Evolutionary conservation across 2,329 filamentous ascomycete genomes (phyloP), one percentile per base, ranked within the genome.

Genomic region (Phialophora expanda): DNA sequence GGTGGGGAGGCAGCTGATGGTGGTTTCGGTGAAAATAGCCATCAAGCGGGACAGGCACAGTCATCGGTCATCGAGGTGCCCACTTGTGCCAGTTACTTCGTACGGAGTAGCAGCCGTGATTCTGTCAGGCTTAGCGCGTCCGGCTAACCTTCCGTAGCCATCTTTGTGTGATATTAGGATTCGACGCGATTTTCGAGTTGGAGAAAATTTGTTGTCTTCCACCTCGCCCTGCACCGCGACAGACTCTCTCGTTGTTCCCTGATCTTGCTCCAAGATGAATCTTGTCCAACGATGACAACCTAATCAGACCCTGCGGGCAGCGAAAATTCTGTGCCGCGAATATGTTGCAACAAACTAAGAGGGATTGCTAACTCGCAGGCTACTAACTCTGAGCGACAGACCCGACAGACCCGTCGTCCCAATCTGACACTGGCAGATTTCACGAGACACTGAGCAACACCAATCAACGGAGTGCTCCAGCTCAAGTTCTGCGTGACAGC

Each of bases 161-260:
- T 20, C 12, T 34, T 4, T 55, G 28, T 32, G 53, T 55, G 53
- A 51, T 24, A n/a, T 20, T 53, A 26, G 26, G n/a, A 17, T n/a
- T 53, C 22, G 22, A 22, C 22, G 48, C 14, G 48, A 51, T 51
- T 51, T 51, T 51, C 24, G 17, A 55, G 28, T 55, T 55, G 53
- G 53, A 55, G 53, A 55, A 55, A 55, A 55, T 55, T 55, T 55
- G 17, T 24, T 12, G 9, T 53, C 17, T 28, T 53, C 22, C 2
- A 20, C 38, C 8, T 41, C 14, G 38, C n/a, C 17, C 38, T 44
- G 38, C 38, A 20, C 17, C 38, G 7, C 17, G 14, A 44, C 6
- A n/a, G n/a, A 5, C 14, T n/a, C 38, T 41, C 38, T 17, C 7
- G 17, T 17, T n/a, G 14, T 6, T 44, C n/a, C 17, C 14, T 44